These are phyloP conservation scores for Pseudogymnoascus sp. DNA, from an alignment of 2,329 filamentous ascomycete species.

Conservation along the genomic window DNA sequence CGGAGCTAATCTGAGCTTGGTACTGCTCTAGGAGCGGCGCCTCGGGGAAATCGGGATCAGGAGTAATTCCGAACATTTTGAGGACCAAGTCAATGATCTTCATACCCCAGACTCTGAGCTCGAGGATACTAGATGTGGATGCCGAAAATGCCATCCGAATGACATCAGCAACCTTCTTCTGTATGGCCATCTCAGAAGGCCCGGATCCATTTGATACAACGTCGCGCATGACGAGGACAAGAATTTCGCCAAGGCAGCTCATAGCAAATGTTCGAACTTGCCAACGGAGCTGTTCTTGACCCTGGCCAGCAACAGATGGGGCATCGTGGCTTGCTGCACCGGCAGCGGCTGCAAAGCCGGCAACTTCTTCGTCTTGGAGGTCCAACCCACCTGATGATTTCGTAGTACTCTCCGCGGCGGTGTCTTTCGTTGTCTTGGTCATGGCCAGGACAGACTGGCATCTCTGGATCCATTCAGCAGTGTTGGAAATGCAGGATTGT, in stretches of 20 bases:
- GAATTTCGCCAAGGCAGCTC: conserved; percentile 75
- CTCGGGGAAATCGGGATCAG: conserved; percentile 96
- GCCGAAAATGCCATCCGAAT: conserved; percentile 96
- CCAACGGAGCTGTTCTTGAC: conserved; percentile 88
- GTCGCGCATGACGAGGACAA: conserved; percentile 70
- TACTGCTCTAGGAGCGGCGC: conserved; percentile 95
- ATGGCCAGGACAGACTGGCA: conserved; percentile 86
- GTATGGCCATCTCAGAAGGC: conserved; percentile 66
- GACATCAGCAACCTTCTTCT: conserved; percentile 80
- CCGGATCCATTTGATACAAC: conserved; percentile 71
- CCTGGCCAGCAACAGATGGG: conserved; percentile 40
- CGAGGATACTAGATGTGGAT: conserved; percentile 84
- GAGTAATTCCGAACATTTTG: conserved; percentile 91
- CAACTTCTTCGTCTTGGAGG: conserved; percentile 90
- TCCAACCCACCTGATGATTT: conserved; percentile 56
- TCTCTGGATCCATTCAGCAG: conserved; percentile 75
- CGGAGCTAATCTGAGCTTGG: conserved; percentile 95
- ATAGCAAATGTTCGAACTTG: conserved; percentile 93
- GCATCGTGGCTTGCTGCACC: conserved; percentile 52
- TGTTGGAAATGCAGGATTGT: conserved; percentile 75
- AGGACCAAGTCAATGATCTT: conserved; percentile 90
- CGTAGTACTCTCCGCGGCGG: conserved; percentile 35
- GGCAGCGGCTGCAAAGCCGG: conserved; percentile 74
- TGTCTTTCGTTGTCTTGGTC: conserved; percentile 60
- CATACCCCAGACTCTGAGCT: conserved; percentile 81